Evolutionary conservation across 2,329 filamentous ascomycete species (phyloP).

Genomic region (Diaporthe citrichinensis): DNA sequence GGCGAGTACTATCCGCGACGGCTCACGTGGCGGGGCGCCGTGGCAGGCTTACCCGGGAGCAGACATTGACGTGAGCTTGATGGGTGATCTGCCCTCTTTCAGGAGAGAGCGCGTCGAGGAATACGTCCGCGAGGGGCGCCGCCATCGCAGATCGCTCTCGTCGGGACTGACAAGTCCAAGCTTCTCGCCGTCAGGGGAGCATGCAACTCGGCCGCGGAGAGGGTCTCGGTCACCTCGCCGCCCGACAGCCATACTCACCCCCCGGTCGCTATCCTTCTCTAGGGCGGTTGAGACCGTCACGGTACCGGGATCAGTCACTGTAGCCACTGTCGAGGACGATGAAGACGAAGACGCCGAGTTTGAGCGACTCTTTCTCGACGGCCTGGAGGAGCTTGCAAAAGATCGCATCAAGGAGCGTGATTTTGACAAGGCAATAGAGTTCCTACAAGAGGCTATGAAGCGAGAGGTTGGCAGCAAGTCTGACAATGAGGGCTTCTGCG

Average conservation of each 20-base stretch:
- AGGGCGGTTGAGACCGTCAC: neutral
- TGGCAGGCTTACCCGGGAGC: conserved; percentile 27
- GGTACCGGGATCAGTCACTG: neutral
- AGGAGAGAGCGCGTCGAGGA: conserved; percentile 43
- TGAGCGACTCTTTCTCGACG: conserved; percentile 42
- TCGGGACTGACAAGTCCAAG: neutral
- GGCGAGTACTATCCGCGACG: conserved; percentile 41
- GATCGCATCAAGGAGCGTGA: conserved; percentile 45
- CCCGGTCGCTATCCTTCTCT: neutral
- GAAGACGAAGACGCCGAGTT: conserved; percentile 44
- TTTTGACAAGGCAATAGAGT: conserved; percentile 45
- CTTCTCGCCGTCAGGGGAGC: neutral
- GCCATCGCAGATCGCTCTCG: neutral
- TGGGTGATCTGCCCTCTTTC: conserved; percentile 40
- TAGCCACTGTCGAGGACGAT: conserved; percentile 24
- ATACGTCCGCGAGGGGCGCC: conserved; percentile 35
- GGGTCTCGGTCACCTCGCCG: neutral
- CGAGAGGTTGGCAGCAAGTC: conserved; percentile 21
- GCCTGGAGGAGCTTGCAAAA: conserved; percentile 45
- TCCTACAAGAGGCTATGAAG: conserved; percentile 44
- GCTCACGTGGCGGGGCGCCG: conserved; percentile 22
- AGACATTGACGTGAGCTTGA: conserved; percentile 33
- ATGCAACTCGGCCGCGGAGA: neutral
- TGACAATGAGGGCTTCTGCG: conserved; percentile 26
- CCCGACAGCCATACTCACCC: neutral